Percentiles rank a stretch among this genome's conserved stretches.
These are phyloP conservation scores for Leccinum sublutescens DNA, from an alignment of 768 basidiomycete species.

Conservation along the genomic window DNA sequence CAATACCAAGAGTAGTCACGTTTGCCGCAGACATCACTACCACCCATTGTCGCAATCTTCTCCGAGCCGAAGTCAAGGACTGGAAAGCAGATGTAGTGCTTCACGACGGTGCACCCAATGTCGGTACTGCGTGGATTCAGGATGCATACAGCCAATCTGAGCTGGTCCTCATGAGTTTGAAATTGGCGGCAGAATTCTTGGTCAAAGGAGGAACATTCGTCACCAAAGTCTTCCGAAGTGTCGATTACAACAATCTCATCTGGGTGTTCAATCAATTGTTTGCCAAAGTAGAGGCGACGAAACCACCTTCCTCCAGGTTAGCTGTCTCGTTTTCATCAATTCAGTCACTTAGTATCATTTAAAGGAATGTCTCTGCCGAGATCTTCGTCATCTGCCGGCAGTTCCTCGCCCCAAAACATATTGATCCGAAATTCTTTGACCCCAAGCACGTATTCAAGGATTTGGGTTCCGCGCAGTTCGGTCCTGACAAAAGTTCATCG, in stretches of 20 bases:
- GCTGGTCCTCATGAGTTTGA: constrained; percentile 91
- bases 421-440: constrained; percentile 98
- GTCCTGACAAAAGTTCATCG: constrained; percentile 51
- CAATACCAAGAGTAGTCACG: constrained; percentile 89
- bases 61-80: constrained; percentile 88
- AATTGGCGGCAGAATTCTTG: constrained; percentile 94
- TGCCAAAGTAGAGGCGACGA: constrained; percentile 95
- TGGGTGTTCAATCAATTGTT: constrained; percentile 99
- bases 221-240: constrained; percentile 97
- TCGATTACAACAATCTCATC: constrained; percentile 96
- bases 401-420: constrained; percentile 90
- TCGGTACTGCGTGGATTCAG: constrained; percentile 98
- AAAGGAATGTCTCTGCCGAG: constrained; percentile 96
- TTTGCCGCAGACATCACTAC: constrained; percentile 96
- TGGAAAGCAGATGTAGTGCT: constrained; percentile 99
- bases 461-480: constrained; percentile 47
- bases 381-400: constrained; percentile 98
- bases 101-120: constrained; percentile 99
- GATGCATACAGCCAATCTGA: constrained; percentile 98
- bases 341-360: neutral
- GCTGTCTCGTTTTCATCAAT: constrained; percentile 11
- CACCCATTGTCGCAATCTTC: constrained; percentile 79
- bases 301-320: constrained; percentile 94
- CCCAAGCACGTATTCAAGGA: constrained; percentile 98
- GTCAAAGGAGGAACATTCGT: constrained; percentile 92